Evolutionary conservation across 2,329 filamentous ascomycete species (phyloP).

Genomic region (Diaporthe citri): DNA sequence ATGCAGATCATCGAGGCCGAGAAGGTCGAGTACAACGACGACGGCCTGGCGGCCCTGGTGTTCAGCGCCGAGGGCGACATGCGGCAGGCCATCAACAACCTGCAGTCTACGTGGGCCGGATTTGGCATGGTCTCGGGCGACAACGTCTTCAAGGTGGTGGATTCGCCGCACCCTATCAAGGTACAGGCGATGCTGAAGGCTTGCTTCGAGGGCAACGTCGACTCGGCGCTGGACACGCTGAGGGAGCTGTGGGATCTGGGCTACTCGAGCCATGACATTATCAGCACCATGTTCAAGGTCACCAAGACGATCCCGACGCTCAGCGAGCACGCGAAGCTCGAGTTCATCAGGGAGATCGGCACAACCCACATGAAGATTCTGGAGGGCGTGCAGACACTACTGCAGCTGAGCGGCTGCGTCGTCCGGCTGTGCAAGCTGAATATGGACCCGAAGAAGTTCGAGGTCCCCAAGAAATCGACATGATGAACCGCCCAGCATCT

Average conservation of each 20-base stretch:
- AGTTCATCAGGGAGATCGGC: constrained; percentile 98
- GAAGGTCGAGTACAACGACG: constrained; percentile 89
- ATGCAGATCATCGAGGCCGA: constrained; percentile 95
- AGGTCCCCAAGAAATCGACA: constrained; percentile 53
- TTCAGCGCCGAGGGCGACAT: constrained; percentile 99
- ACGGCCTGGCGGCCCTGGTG: constrained; percentile 93
- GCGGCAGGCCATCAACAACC: constrained; percentile 98
- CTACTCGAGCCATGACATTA: constrained; percentile 99
- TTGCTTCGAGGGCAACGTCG: constrained; percentile 92
- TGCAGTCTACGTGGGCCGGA: constrained; percentile 92
- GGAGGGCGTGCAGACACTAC: constrained; percentile 95
- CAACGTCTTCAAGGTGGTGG: constrained; percentile 98
- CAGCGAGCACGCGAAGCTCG: constrained; percentile 93
- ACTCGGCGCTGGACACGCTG: constrained; percentile 85
- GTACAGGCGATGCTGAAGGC: constrained; percentile 99
- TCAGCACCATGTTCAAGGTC: constrained; percentile 98
- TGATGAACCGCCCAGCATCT: constrained; percentile 11
- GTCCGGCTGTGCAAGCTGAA: constrained; percentile 94
- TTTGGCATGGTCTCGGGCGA: constrained; percentile 98
- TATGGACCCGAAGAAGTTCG: constrained; percentile 91
- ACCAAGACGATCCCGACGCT: constrained; percentile 95
- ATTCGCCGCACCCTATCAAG: constrained; percentile 97
- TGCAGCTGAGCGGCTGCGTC: constrained; percentile 94
- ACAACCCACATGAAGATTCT: constrained; percentile 99
- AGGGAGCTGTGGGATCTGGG: constrained; percentile 95